Evolutionary conservation across 2,329 filamentous ascomycete genomes (phyloP), one percentile per base, ranked within the genome.

Genomic region (Chrysosphaeria jannelii): DNA sequence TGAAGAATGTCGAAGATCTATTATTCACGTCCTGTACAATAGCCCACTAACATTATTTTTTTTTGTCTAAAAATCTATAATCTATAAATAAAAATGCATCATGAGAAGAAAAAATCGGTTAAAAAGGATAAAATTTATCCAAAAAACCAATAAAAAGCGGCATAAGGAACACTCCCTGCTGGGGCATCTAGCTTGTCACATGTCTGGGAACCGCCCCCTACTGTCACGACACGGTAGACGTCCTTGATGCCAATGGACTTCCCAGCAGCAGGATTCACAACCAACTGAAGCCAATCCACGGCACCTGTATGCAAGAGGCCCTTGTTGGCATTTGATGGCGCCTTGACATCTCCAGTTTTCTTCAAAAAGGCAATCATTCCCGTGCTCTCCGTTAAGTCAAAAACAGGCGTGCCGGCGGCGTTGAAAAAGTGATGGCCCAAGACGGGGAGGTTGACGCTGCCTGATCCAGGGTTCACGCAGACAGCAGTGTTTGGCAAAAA

Each of bases 391-490:
- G 42, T 36, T 18, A 72, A 46, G 28, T 57, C 48, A 37, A 74
- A 75, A 8, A 50, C 59, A 2, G 69, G 68, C 1, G 46, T 41
- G 30, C 51, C 42, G 21, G 35, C 30, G 22, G 30, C 29, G 40
- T 53, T 54, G 48, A 75, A 75, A 52, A 50, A 70, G 49, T 76
- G 69, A 34, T 60, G 51, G 14, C 68, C 69, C 9, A 65, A 37
- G 33, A 53, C 50, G 23, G 43, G 40, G 16, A 7, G n/a, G 16
- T 7, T n/a, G 7, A 18, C 7, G 10, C 19, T 5, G 9, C 23
- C 25, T 17, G 45, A 20, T 24, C 37, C 37, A 5, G 38, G 27
- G n/a, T n/a, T n/a, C n/a, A n/a, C n/a, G n/a, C n/a, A n/a, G n/a
- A n/a, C n/a, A n/a, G n/a, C n/a, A n/a, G n/a, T n/a, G n/a, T n/a